Percentiles rank a stretch among this genome's conserved stretches.
Evolutionary conservation across 306 rosid genomes (phyloP).

Genomic region (Begonia peltatifolia): DNA sequence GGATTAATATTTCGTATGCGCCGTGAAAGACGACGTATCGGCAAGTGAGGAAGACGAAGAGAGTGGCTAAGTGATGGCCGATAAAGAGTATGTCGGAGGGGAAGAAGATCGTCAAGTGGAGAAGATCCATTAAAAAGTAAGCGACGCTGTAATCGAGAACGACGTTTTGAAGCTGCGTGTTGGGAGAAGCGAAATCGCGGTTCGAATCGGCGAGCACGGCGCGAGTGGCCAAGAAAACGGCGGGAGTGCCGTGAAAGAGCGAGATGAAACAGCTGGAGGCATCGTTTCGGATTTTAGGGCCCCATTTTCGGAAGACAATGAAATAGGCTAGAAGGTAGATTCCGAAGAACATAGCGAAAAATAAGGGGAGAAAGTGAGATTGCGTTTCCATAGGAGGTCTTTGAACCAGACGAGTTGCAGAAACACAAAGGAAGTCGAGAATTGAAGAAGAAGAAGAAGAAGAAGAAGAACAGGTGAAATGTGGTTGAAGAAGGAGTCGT

Average conservation of each 20-base stretch:
- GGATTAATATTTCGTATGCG: slow-evolving; percentile 42
- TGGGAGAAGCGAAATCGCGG: slow-evolving; percentile 42
- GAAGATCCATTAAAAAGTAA: slow-evolving; percentile 63
- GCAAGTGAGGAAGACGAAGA: slow-evolving; percentile 79
- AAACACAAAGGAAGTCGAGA: too few relatives aligned
- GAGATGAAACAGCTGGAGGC: slow-evolving; percentile 70
- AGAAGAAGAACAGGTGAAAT: too few relatives aligned
- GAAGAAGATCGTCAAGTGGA: slow-evolving; percentile 56
- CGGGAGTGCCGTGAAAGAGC: slow-evolving; percentile 78
- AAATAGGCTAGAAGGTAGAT: slow-evolving; percentile 45
- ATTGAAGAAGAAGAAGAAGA: too few relatives aligned
- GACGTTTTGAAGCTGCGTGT: slow-evolving; percentile 33
- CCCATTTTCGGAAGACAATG: slow-evolving; percentile 44
- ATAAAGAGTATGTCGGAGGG: slow-evolving; percentile 72
- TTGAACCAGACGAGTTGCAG: too few relatives aligned
- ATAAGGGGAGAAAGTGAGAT: slow-evolving; percentile 17
- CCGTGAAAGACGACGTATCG: slow-evolving; percentile 62
- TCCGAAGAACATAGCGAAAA: slow-evolving; percentile 34
- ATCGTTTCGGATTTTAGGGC: slow-evolving; percentile 77
- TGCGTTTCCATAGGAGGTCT: slow-evolving; percentile 13
- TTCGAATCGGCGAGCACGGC: slow-evolving; percentile 30
- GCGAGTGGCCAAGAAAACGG: slow-evolving; percentile 30
- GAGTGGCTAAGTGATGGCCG: slow-evolving; percentile 76
- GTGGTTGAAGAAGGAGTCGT: too few relatives aligned
- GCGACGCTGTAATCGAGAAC: slow-evolving; percentile 86